Percentiles rank a stretch among this genome's conserved stretches.
These are phyloP conservation scores for Fusarium tupiense DNA, from an alignment of 2,329 filamentous ascomycete species.

Conservation along the genomic window DNA sequence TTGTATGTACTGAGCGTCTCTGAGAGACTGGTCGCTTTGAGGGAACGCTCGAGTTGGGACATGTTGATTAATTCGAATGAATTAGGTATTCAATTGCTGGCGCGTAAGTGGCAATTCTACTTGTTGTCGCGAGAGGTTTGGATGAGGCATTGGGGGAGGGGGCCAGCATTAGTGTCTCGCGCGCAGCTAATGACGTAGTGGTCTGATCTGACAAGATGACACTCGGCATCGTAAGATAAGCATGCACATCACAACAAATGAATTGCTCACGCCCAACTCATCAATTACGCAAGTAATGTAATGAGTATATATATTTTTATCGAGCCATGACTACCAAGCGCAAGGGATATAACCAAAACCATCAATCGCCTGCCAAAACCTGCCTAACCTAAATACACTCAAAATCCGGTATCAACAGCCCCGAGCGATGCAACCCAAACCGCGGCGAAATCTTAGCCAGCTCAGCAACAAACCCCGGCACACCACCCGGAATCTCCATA, in stretches of 20 bases:
- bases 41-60: slow-evolving; percentile 15
- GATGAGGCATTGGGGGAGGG: neutral
- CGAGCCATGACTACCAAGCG: neutral
- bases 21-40: slow-evolving; percentile 5
- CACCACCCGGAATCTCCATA: slow-evolving; percentile 9
- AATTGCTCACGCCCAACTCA: neutral
- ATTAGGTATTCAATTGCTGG: rapidly evolving
- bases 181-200: neutral
- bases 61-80: neutral
- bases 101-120: rapidly evolving
- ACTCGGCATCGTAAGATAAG: neutral
- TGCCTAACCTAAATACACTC: neutral
- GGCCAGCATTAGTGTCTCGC: rapidly evolving
- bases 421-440: neutral
- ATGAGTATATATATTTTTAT: neutral
- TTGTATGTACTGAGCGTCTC: slow-evolving; percentile 35
- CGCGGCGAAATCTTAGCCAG: neutral
- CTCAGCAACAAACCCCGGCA: slow-evolving; percentile 16
- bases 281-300: rapidly evolving
- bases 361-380: too few relatives aligned
- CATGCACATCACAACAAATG: neutral
- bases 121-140: rapidly evolving
- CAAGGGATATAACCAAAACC: neutral
- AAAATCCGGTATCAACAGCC: neutral
- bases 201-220: neutral